These are phyloP conservation scores for Apodospora peruviana DNA, from an alignment of 495 filamentous ascomycete species.

Conservation along the genomic window DNA sequence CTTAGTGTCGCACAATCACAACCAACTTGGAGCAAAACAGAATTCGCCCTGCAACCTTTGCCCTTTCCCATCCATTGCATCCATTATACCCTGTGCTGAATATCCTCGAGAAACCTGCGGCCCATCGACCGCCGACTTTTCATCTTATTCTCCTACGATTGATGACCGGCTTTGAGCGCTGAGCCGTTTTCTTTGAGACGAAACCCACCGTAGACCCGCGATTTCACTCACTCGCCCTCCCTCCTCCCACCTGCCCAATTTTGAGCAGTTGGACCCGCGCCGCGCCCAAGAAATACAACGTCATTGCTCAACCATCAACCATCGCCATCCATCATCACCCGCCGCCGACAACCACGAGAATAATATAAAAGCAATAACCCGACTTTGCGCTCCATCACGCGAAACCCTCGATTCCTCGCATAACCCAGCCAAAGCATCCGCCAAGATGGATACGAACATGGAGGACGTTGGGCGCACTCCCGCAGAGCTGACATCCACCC, in stretches of 20 bases:
- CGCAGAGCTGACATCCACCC: constrained; percentile 70
- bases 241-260: constrained; percentile 11
- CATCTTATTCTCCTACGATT: background rate
- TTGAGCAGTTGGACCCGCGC: constrained; percentile 16
- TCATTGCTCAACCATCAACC: constrained; percentile 12
- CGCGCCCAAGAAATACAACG: constrained; percentile 14
- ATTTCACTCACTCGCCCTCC: background rate
- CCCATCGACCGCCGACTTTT: background rate
- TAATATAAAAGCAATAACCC: background rate
- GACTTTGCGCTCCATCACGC: background rate
- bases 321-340: constrained; percentile 7
- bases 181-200: background rate
- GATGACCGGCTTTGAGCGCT: background rate
- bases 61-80: background rate
- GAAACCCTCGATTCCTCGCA: background rate
- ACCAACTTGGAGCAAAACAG: background rate
- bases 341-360: background rate
- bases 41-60: background rate
- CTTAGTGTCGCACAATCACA: background rate
- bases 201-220: background rate
- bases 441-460: constrained; percentile 94
- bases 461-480: constrained; percentile 87
- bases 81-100: background rate
- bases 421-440: constrained; percentile 9
- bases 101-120: background rate